Percentiles rank a stretch among this genome's conserved stretches.
These are phyloP conservation scores for Hura crepitans DNA, from an alignment of 441 rosid genomes.

Conservation along the genomic window DNA sequence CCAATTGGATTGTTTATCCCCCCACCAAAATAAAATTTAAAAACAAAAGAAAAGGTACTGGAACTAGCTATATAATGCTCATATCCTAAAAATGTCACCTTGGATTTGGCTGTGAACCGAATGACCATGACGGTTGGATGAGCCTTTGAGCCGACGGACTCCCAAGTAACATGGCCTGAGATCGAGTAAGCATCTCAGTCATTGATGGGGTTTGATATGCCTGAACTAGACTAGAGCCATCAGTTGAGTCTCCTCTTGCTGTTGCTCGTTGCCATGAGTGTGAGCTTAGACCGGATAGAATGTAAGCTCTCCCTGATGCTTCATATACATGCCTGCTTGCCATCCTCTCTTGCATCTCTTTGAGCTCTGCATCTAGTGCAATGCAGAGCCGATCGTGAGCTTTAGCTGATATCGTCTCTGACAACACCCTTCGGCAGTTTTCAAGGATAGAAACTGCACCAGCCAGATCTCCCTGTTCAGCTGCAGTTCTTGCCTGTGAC, in stretches of 20 bases:
- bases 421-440: slow-evolving; percentile 46
- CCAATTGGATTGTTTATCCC: slow-evolving; percentile 22
- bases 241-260: slow-evolving; percentile 93
- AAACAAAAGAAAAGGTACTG: slow-evolving; percentile 20
- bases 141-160: slow-evolving; percentile 76
- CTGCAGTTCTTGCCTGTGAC: slow-evolving; percentile 64
- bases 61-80: slow-evolving; percentile 4
- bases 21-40: slow-evolving; percentile 27
- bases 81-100: slow-evolving; percentile 40
- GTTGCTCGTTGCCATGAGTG: slow-evolving; percentile 99
- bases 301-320: slow-evolving; percentile 92
- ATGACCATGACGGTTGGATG: slow-evolving; percentile 51
- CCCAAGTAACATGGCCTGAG: slow-evolving; percentile 60
- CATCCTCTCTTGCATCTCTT: slow-evolving; percentile 98
- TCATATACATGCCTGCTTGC: slow-evolving; percentile 86
- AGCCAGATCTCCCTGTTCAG: slow-evolving; percentile 74
- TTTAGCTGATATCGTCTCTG: slow-evolving; percentile 65
- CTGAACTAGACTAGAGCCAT: slow-evolving; percentile 72
- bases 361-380: slow-evolving; percentile 82
- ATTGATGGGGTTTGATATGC: slow-evolving; percentile 91
- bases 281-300: slow-evolving; percentile 95
- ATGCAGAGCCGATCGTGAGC: slow-evolving; percentile 66
- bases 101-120: slow-evolving; percentile 61
- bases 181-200: slow-evolving; percentile 86
- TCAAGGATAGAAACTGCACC: slow-evolving; percentile 71